Evolutionary conservation across 495 filamentous ascomycete species (phyloP).

Genomic region (Podospora bellae-mahoneyi): DNA sequence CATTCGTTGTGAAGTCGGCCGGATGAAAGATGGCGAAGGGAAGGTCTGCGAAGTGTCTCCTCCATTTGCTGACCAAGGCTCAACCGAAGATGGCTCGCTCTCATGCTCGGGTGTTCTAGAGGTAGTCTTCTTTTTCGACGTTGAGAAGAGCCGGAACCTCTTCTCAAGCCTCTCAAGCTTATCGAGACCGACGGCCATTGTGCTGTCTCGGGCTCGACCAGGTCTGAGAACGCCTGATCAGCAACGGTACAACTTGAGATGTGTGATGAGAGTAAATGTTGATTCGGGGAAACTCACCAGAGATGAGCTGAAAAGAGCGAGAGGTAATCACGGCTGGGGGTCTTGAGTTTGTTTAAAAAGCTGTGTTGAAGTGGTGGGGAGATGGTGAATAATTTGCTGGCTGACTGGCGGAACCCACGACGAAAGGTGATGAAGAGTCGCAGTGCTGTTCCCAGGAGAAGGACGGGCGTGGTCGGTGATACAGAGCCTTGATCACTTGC

Average conservation of each 20-base stretch:
- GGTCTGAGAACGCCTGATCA: neutral
- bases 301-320: neutral
- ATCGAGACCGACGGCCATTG: conserved; percentile 28
- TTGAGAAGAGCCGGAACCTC: conserved; percentile 29
- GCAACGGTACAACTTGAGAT: neutral
- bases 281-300: neutral
- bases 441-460: neutral
- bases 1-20: conserved; percentile 47
- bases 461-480: neutral
- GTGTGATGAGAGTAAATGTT: neutral
- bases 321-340: neutral
- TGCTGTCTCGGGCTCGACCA: neutral
- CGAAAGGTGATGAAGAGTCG: neutral
- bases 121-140: conserved; percentile 20
- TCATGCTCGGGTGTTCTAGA: neutral
- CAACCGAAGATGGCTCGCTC: conserved; percentile 6
- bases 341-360: neutral
- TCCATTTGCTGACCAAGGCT: conserved; percentile 2
- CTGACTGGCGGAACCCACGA: neutral
- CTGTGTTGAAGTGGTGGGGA: neutral
- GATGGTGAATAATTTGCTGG: too few relatives aligned
- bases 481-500: neutral
- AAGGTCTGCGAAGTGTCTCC: conserved; percentile 28
- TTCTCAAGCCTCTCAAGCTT: conserved; percentile 26
- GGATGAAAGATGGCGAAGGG: conserved; percentile 46